phyloP scores from a whole-genome alignment of 2,329 filamentous ascomycete genomes.

The Xylariomycetidae sp. region DNA sequence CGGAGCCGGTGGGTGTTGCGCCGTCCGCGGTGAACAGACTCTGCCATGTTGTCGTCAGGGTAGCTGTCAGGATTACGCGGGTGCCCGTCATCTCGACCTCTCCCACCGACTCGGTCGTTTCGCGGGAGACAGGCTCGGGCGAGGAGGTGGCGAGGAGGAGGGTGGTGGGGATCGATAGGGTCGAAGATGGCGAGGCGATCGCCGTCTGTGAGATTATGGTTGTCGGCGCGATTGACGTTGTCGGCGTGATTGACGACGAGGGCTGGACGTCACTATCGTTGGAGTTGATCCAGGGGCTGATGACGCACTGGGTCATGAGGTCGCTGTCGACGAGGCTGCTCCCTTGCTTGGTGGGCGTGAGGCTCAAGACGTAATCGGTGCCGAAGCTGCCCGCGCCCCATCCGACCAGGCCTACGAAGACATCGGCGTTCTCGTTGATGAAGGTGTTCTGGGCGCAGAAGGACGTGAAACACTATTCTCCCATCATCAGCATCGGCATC shows the following conservation, averaged over 20 bases:
- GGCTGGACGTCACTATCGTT: conserved; percentile 6
- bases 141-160: not conserved
- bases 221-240: conserved; percentile 1
- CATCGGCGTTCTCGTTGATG: conserved; percentile 42
- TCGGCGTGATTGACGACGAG: too few relatives aligned
- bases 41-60: too few relatives aligned
- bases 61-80: too few relatives aligned
- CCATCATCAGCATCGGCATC: conserved; percentile 1
- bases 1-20: too few relatives aligned
- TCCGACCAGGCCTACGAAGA: conserved; percentile 41
- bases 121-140: too few relatives aligned
- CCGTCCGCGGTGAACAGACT: too few relatives aligned
- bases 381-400: conserved; percentile 44
- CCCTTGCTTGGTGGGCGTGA: conserved; percentile 34
- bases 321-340: conserved; percentile 32
- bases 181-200: not conserved
- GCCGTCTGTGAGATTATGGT: not conserved
- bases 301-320: conserved; percentile 38
- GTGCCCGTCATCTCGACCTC: too few relatives aligned
- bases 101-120: too few relatives aligned
- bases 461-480: conserved; percentile 32
- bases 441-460: conserved; percentile 44
- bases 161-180: not conserved
- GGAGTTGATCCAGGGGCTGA: conserved; percentile 29
- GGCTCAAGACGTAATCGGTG: conserved; percentile 35